Evolutionary conservation across 1,284 basidiomycete species (phyloP), one percentile per base, ranked within the genome.

Genomic region (Ustilago esculenta): DNA sequence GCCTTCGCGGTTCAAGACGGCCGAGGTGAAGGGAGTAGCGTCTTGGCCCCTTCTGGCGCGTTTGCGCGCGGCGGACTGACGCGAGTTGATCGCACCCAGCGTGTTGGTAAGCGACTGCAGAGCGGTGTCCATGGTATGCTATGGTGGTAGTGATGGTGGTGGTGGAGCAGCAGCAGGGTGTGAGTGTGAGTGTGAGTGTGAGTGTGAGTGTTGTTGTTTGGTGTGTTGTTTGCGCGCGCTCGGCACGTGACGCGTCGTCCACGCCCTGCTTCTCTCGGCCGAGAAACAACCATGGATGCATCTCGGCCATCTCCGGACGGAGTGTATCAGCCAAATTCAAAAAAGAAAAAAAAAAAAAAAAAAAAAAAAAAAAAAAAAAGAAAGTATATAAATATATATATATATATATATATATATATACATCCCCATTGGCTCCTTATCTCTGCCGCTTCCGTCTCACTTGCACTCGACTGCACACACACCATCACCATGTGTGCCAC

Each of bases 1-100:
- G 4, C 58, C 42, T 30, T 60, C 55, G 30, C 73, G 66, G 39
- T 79, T 78, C 50, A 81, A 59, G 34, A 78, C 63, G 25, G 77
- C 76, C 39, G 70, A 56, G 30, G 78, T 76, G 58, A 79, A 80
- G 15, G 73, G 77, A 4, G 64, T 65, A 15, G 63, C 49, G 23
- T 65, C 37, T 44, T 29, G 35, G n/a, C 57, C 69, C 48, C 47
- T 69, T 27, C 51, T 54, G 20, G 55, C 58, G 24, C 63, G 57
- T 36, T 63, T 71, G 45, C 61, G 60, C 8, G 58, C 65, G 23
- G 51, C 51, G 12, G 57, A 51, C 46, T 71, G 68, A 25, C 64
- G 72, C 18, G 45, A 40, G 32, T 72, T 72, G 51, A 81, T 73
- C 47, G 65, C 51, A 35, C 45, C 52, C n/a, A 81, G 73, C n/a